A percentile compares a stretch with the other conserved stretches of the same genome.
phyloP scores from a whole-genome alignment of 2,329 filamentous ascomycete species.

The Samsoniella hepiali region DNA sequence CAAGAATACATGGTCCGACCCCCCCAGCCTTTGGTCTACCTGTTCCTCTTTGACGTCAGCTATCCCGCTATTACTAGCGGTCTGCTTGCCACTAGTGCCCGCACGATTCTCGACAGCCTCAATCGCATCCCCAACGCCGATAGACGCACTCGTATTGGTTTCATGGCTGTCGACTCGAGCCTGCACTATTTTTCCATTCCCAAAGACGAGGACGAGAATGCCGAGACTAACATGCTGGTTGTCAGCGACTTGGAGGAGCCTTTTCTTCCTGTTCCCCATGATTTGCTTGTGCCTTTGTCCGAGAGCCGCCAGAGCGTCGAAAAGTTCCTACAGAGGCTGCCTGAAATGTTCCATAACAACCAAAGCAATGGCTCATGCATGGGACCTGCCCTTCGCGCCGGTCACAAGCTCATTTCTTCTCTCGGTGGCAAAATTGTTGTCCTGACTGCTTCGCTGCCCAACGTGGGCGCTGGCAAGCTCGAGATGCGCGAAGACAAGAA shows the following conservation, averaged over 20 bases:
- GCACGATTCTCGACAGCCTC: constrained; percentile 91
- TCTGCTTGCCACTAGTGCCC: constrained; percentile 84
- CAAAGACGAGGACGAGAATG: constrained; percentile 79
- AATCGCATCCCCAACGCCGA: constrained; percentile 98
- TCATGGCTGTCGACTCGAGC: constrained; percentile 91
- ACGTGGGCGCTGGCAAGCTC: constrained; percentile 82
- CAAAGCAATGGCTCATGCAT: constrained; percentile 88
- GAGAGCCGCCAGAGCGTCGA: constrained; percentile 91
- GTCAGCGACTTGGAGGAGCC: constrained; percentile 95
- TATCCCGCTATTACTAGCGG: constrained; percentile 86
- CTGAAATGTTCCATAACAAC: constrained; percentile 95
- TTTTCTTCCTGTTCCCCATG: constrained; percentile 89
- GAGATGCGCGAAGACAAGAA: constrained; percentile 97
- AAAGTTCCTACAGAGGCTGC: constrained; percentile 83
- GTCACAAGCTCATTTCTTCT: constrained; percentile 91
- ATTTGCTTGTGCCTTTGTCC: constrained; percentile 82
- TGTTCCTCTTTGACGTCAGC: constrained; percentile 94
- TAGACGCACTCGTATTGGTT: constrained; percentile 84
- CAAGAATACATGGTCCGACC: constrained; percentile 99
- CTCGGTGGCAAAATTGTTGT: constrained; percentile 95
- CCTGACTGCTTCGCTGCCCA: constrained; percentile 84
- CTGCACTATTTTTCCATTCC: constrained; percentile 96
- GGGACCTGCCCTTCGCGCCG: constrained; percentile 87
- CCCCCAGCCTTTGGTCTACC: constrained; percentile 89
- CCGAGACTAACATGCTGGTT: constrained; percentile 86